A percentile compares a stretch with the other conserved stretches of the same genome.
Conservation (phyloP, 805 yeast species). For the Nakazawaea sp. region DNA sequence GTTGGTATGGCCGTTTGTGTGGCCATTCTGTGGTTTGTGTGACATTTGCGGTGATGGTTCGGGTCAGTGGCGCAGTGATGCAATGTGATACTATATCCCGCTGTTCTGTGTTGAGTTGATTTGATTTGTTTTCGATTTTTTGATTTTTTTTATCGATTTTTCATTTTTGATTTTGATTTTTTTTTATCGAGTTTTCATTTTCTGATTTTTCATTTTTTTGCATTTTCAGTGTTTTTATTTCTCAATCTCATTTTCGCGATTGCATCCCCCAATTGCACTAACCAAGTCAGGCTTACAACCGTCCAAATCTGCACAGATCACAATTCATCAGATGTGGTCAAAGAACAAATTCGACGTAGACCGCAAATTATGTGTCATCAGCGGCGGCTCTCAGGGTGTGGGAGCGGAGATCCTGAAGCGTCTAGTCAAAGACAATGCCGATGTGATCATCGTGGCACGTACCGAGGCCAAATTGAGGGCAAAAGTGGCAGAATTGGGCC, state of each 20-base stretch:
- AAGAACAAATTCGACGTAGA: conserved; percentile 24
- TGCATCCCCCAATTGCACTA: too few species aligned
- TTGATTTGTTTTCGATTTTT: neutral
- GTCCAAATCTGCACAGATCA: too few species aligned
- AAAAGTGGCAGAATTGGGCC: conserved; percentile 17
- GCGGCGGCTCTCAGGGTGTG: conserved; percentile 94
- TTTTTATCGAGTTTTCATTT: neutral
- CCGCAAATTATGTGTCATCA: conserved; percentile 58
- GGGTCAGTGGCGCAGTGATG: too few species aligned
- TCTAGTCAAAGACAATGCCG: conserved; percentile 47
- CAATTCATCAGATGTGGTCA: neutral
- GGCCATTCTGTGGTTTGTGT: too few species aligned
- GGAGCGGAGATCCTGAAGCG: conserved; percentile 73
- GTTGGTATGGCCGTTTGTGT: neutral
- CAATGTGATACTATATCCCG: too few species aligned
- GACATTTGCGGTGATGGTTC: too few species aligned
- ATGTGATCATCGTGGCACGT: conserved; percentile 73
- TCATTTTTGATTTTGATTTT: neutral
- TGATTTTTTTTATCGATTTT: neutral
- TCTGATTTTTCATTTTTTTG: neutral
- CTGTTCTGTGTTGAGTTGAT: too few species aligned
- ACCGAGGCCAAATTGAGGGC: conserved; percentile 50
- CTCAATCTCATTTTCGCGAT: too few species aligned
- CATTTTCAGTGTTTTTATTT: neutral
- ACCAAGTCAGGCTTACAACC: too few species aligned